Conservation (phyloP, 202 grass and related monocot species). For the Carex arenaria region DNA sequence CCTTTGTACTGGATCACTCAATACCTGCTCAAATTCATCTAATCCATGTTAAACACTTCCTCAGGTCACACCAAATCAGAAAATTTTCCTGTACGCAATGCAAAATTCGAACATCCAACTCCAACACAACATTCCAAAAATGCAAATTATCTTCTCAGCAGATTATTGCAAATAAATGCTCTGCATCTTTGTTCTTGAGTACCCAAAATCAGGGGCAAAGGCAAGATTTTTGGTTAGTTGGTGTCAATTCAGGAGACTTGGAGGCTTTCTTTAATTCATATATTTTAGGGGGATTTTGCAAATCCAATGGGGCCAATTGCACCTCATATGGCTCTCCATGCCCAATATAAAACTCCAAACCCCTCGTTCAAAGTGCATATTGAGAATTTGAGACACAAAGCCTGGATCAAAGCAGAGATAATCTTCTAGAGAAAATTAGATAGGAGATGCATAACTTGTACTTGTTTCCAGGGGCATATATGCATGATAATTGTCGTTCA, state of each 20-base stretch:
- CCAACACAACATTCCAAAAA: not conserved
- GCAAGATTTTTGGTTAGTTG: not conserved
- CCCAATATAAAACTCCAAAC: not conserved
- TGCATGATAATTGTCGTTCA: not conserved
- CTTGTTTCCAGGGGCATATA: not conserved
- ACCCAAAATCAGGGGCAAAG: not conserved
- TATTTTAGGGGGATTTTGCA: not conserved
- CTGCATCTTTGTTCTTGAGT: not conserved
- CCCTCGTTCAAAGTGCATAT: not conserved
- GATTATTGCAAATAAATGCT: not conserved
- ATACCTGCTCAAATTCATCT: constrained; percentile 49
- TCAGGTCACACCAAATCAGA: not conserved
- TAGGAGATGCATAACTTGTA: not conserved
- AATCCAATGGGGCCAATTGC: not conserved
- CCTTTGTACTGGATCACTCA: constrained; percentile 70
- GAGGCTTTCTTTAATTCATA: not conserved
- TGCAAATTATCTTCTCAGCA: not conserved
- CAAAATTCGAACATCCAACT: not conserved
- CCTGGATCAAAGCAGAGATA: not conserved
- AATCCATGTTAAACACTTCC: not conserved
- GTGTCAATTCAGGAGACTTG: not conserved
- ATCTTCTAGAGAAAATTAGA: not conserved
- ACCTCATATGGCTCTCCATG: not conserved
- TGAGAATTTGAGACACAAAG: not conserved
- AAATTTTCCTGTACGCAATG: not conserved